Percentiles rank a stretch among this genome's conserved stretches.
phyloP scores from a whole-genome alignment of 345 rosid species.

The Dimocarpus longan region DNA sequence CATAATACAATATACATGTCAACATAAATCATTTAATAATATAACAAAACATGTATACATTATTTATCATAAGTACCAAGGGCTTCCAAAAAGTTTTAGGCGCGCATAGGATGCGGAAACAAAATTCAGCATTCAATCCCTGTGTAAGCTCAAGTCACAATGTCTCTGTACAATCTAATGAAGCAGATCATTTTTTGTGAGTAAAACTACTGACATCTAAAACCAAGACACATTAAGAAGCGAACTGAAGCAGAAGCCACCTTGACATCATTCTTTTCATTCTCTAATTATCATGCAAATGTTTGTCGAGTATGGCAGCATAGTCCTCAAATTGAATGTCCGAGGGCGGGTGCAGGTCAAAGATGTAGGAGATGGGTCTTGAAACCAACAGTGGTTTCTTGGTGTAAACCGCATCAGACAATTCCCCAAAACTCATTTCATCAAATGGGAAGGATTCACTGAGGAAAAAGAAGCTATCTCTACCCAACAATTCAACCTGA shows the following conservation, averaged over 20 bases:
- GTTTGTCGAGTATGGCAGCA: conserved; percentile 29
- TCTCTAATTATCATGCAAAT: conserved; percentile 34
- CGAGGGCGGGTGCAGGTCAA: conserved; percentile 60
- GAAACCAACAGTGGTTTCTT: conserved; percentile 61
- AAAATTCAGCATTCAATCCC: neutral
- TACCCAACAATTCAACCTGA: conserved; percentile 79
- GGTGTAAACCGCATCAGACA: conserved; percentile 36
- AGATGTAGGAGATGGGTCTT: conserved; percentile 70
- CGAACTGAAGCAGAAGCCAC: neutral
- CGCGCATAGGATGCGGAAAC: neutral
- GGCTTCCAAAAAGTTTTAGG: too few species aligned
- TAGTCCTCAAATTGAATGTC: conserved; percentile 57
- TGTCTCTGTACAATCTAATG: neutral
- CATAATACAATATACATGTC: too few species aligned
- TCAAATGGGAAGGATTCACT: conserved; percentile 66
- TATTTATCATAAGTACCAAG: too few species aligned
- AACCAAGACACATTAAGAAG: neutral
- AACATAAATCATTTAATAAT: too few species aligned
- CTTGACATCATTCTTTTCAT: neutral
- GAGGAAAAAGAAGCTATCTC: conserved; percentile 86
- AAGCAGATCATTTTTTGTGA: neutral
- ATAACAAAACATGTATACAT: too few species aligned
- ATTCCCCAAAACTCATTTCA: conserved; percentile 61
- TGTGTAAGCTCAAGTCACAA: neutral
- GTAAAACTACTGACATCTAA: neutral